Base-by-base conservation (phyloP, 106 monocot species). In the Dactylorhiza incarnata region DNA sequence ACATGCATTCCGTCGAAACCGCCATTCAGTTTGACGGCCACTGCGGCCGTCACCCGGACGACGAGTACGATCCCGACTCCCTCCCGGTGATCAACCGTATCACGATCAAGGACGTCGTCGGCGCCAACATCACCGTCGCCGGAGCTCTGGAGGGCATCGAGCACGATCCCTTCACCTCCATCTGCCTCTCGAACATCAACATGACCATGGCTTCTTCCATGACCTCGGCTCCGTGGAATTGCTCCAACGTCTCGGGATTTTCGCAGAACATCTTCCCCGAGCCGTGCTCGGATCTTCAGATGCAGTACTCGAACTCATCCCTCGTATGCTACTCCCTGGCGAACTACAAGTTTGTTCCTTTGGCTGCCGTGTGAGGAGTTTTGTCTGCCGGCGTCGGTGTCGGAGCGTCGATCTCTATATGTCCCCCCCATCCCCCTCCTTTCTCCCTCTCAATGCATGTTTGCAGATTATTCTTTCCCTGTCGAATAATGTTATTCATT, bases 201-300 rank as follows among this genome's bases (percentile, higher is more conserved):
- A 72, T 93, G 4, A 77, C 88, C 5, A 68, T 81, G 1, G 73
- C 6, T 10, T 24, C 58, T 2, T 79, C 86, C 7, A 78, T 82
- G 56, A 24, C 77, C 54, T 84, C 84, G 0, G 45, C 71, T 53
- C 81, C 78, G 7, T 95, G 95, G 95, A 22, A 56, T 68, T 95
- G 95, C 49, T 88, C 92, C 1, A 74, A 95, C 68, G 87, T 95
- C 0, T 85, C 78, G 12, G 95, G 95, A 0, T 90, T 76, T 59
- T 90, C 90, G 2, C 83, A 92, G 43, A 80, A 75, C 7, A 93
- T 95, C 19, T 75, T 52, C 67, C 95, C 95, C 5, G 63, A 89
- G 12, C 95, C 95, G 1, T 95, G 95, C 74, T 45, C 86, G 13
- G 80, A 85, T 2, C 84, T 95, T 16, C 73, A 46, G 37, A 43